Base-by-base conservation (phyloP, 2,329 filamentous ascomycete species). In the Paecilomyces niveus region DNA sequence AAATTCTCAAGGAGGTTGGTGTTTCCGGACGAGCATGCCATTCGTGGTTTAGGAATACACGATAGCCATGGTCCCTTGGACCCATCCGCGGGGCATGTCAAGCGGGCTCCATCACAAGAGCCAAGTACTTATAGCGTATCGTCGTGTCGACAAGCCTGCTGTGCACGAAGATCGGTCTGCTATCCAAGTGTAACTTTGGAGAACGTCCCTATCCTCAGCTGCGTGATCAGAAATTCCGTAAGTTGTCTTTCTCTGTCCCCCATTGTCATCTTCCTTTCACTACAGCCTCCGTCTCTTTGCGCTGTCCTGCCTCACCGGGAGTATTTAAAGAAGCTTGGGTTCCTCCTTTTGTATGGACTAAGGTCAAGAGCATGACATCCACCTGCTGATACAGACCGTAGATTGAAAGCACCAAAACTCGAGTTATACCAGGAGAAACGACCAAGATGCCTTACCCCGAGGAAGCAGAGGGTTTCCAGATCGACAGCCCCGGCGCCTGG, bases 401-500 rank as follows among this genome's bases (percentile, higher is more conserved):
- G 35, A 39, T 39, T 18, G 6, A n/a, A 15, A 39, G 35, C 35
- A 18, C 5, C 18, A 2, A 18, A 18, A 9, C 26, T 26, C 50
- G 11, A 26, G 50, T 15, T 24, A 52, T 13, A 10, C 4, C 22
- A 29, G 22, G 10, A 52, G 67, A 62, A 61, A 35, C 55, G 49
- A 45, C 60, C 63, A 67, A 62, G 4, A 79, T 79, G 77, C 72
- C 73, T 59, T 78, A 78, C 59, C 76, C 75, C 55, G 76, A 78
- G 31, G 72, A 74, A 64, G 76, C 76, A 54, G 72, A 77, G 61
- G 76, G 76, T 49, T 79, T 78, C 68, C 76, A 77, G 70, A 74
- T 82, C 63, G 79, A 86, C 59, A 85, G 87, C 68, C 79, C 87
- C 68, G 88, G 90, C 77, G 85, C 88, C 70, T 85, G 81, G 77